Conservation (phyloP, 306 rosid species). For the Ziziphus jujuba region DNA sequence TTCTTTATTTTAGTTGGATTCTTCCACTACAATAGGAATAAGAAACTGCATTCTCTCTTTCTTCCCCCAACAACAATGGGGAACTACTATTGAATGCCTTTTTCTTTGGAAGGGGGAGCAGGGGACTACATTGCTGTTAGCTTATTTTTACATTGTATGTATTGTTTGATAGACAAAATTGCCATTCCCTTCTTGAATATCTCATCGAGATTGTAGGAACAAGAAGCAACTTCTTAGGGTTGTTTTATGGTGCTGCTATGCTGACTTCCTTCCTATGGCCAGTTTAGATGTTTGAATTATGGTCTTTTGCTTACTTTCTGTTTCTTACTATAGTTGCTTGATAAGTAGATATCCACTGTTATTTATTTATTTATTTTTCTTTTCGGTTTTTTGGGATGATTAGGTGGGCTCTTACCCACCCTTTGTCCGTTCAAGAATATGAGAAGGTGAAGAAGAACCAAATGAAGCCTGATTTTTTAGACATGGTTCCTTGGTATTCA, state of each 20-base stretch:
- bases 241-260: neutral
- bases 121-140: neutral
- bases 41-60: too few relatives aligned
- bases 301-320: constrained; percentile 1
- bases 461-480: constrained; percentile 89
- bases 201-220: too few relatives aligned
- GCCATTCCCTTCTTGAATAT: too few relatives aligned
- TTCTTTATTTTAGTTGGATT: neutral
- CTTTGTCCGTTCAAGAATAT: constrained; percentile 74
- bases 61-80: too few relatives aligned
- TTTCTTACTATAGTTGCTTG: constrained; percentile 11
- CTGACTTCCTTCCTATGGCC: neutral
- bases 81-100: too few relatives aligned
- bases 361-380: neutral
- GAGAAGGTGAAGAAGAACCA: constrained; percentile 83
- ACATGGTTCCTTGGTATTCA: constrained; percentile 99
- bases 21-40: too few relatives aligned
- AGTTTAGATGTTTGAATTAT: constrained; percentile 13
- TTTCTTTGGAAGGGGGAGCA: too few relatives aligned
- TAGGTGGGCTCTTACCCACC: constrained; percentile 99
- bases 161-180: neutral
- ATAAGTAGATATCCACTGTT: too few relatives aligned
- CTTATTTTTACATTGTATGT: neutral
- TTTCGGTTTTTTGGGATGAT: constrained; percentile 30
- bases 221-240: neutral